A percentile compares a stretch with the other conserved stretches of the same genome.
These are phyloP conservation scores for Plectosphaerella sp. DNA, from an alignment of 2,329 filamentous ascomycete genomes.

Conservation along the genomic window DNA sequence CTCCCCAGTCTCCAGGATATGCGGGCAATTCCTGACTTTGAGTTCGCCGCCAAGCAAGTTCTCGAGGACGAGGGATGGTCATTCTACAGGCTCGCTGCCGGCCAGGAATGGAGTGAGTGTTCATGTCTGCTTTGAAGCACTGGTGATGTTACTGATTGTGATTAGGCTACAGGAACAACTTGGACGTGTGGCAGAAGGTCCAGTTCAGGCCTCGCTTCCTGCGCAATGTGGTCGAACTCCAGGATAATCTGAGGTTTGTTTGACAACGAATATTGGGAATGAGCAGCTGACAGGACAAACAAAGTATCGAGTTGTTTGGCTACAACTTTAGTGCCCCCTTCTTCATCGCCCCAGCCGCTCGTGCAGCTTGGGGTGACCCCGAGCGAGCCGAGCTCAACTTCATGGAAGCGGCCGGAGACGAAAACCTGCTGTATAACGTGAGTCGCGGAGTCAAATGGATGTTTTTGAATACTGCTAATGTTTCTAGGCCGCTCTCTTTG, in stretches of 20 bases:
- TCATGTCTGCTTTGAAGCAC: background rate
- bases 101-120: slow-evolving; percentile 36
- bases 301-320: slow-evolving; percentile 36
- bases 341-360: slow-evolving; percentile 43
- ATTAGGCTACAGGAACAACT: slow-evolving; percentile 42
- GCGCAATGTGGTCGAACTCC: slow-evolving; percentile 29
- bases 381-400: slow-evolving; percentile 42
- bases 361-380: slow-evolving; percentile 35
- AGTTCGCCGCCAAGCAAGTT: slow-evolving; percentile 40
- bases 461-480: no score
- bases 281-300: background rate
- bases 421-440: slow-evolving; percentile 42
- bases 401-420: slow-evolving; percentile 36
- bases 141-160: background rate
- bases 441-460: no score
- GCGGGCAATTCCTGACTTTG: slow-evolving; percentile 42
- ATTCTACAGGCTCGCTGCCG: slow-evolving; percentile 45
- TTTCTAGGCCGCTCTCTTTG: slow-evolving; percentile 20
- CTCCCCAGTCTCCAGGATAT: slow-evolving; percentile 35
- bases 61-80: slow-evolving; percentile 36
- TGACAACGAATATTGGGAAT: background rate
- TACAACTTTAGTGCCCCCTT: slow-evolving; percentile 43
- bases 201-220: slow-evolving; percentile 36
- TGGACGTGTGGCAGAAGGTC: slow-evolving; percentile 42
- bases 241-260: slow-evolving; percentile 24